Percentiles rank a stretch among this genome's conserved stretches.
Conservation (phyloP, 1,139 yeast genomes). For the Sugiyamaella novakii region DNA sequence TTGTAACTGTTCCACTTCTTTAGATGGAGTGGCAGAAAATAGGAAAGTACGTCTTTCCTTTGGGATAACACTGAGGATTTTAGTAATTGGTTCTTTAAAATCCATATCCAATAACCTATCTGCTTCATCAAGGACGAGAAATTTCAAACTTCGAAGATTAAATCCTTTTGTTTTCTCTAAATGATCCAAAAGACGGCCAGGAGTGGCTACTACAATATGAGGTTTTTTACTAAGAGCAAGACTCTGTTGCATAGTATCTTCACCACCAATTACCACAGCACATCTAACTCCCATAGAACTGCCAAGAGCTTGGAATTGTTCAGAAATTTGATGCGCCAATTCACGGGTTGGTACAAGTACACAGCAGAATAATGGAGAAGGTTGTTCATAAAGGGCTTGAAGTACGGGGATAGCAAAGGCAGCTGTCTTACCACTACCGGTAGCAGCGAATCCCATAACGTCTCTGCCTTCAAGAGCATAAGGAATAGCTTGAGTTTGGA, state of each 20-base stretch:
- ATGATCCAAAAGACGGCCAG: conserved; percentile 95
- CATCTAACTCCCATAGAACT: conserved; percentile 85
- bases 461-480: conserved; percentile 91
- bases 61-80: conserved; percentile 85
- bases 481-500: conserved; percentile 89
- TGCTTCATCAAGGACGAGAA: conserved; percentile 94
- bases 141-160: conserved; percentile 74
- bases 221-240: conserved; percentile 92
- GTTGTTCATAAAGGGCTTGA: conserved; percentile 87
- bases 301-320: conserved; percentile 93
- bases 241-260: conserved; percentile 98
- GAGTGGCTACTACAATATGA: conserved; percentile 93
- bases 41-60: conserved; percentile 79
- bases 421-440: conserved; percentile 98
- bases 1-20: conserved; percentile 90
- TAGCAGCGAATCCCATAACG: conserved; percentile 97
- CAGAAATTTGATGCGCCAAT: conserved; percentile 92
- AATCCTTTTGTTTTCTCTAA: conserved; percentile 94
- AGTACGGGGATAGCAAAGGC: conserved; percentile 92
- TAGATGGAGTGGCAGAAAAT: conserved; percentile 96
- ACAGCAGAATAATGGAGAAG: conserved; percentile 83
- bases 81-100: conserved; percentile 91
- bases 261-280: conserved; percentile 92
- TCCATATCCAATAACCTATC: conserved; percentile 95
- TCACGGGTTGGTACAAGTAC: conserved; percentile 97